These are phyloP conservation scores for Logfia minima DNA, from an alignment of 129 eudicot species.

Conservation along the genomic window DNA sequence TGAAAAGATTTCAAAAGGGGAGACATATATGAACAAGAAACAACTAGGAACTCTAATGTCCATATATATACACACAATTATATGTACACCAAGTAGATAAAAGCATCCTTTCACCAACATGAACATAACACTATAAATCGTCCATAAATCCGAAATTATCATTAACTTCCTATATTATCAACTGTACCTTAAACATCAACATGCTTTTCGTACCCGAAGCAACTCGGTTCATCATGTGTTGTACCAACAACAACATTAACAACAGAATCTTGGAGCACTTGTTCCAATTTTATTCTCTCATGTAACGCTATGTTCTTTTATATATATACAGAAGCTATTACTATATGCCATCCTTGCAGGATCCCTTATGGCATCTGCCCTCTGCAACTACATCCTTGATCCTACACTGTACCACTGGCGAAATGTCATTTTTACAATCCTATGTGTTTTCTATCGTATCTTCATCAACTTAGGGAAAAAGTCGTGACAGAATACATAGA, in stretches of 20 bases:
- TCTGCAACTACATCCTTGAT: conserved; percentile 10
- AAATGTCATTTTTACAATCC: conserved; percentile 33
- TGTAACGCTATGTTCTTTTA: conserved; percentile 7
- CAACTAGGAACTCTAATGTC: background rate
- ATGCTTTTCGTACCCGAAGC: background rate
- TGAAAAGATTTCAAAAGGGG: background rate
- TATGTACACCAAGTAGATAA: conserved; percentile 8
- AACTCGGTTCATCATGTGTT: background rate
- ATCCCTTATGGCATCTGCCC: conserved; percentile 18
- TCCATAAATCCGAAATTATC: conserved; percentile 3
- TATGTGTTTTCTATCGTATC: conserved; percentile 8
- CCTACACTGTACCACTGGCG: conserved; percentile 6
- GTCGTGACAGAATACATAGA: conserved; percentile 1
- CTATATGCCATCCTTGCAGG: conserved; percentile 1
- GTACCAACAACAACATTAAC: conserved; percentile 18
- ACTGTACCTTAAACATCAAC: conserved; percentile 9
- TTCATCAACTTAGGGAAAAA: conserved; percentile 23
- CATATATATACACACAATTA: conserved; percentile 4
- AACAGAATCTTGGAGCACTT: conserved; percentile 14
- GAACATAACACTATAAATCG: background rate
- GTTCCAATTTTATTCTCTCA: conserved; percentile 9
- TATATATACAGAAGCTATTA: conserved; percentile 22
- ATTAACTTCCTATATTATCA: conserved; percentile 14
- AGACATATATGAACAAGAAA: background rate
- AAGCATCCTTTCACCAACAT: conserved; percentile 19